Evolutionary conservation across 306 rosid genomes (phyloP).

Genomic region (Malus sieversii): DNA sequence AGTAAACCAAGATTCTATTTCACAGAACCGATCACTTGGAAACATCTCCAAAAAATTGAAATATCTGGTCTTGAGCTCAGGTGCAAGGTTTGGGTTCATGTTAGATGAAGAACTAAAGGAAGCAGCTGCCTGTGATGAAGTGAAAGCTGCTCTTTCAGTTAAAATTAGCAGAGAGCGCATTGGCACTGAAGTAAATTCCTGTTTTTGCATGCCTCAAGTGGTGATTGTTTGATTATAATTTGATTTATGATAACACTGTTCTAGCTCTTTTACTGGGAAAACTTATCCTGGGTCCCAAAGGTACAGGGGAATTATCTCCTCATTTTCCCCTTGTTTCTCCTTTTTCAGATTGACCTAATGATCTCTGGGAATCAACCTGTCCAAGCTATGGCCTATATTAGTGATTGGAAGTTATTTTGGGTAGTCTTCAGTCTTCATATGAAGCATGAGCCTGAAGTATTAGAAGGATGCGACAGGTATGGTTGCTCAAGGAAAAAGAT

Average conservation of each 20-base stretch:
- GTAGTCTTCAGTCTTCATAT: slow-evolving; percentile 66
- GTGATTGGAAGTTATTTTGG: slow-evolving; percentile 66
- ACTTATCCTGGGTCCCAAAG: not conserved
- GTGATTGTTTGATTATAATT: slow-evolving; percentile 9
- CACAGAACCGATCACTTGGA: not conserved
- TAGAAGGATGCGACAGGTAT: slow-evolving; percentile 75
- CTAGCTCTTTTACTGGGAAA: slow-evolving; percentile 2
- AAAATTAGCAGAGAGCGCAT: slow-evolving; percentile 92
- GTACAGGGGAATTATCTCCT: not conserved
- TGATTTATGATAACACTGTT: not conserved
- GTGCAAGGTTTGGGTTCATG: slow-evolving; percentile 72
- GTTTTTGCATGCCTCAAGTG: slow-evolving; percentile 9
- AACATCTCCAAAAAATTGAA: not conserved
- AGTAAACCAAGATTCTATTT: not conserved
- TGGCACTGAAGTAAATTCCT: slow-evolving; percentile 63
- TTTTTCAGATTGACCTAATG: slow-evolving; percentile 74
- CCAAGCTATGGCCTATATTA: slow-evolving; percentile 63
- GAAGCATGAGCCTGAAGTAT: slow-evolving; percentile 45
- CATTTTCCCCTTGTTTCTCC: not conserved
- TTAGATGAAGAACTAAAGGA: slow-evolving; percentile 72
- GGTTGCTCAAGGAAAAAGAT: not conserved
- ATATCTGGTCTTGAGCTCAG: slow-evolving; percentile 25
- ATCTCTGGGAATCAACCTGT: slow-evolving; percentile 76
- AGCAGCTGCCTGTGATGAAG: slow-evolving; percentile 83
- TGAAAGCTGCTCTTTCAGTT: slow-evolving; percentile 68